Evolutionary conservation across 176 grass and related monocot genomes (phyloP), one percentile per base, ranked within the genome.

Genomic region (Musa beccarii): DNA sequence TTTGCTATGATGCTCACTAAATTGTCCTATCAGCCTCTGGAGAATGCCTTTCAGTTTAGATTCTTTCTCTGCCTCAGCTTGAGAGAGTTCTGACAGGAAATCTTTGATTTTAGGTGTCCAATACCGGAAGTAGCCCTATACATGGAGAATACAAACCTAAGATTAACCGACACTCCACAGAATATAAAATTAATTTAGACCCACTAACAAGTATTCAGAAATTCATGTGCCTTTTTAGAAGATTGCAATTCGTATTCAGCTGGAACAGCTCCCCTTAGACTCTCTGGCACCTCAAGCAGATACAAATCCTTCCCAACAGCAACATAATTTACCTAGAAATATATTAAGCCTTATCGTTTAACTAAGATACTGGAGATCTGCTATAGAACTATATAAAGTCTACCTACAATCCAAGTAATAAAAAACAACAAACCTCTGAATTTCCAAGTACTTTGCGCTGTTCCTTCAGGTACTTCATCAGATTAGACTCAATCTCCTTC

Each of bases 51-150:
- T 98, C 52, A 98, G 63, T 77, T 79, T 90, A 63, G 90, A 81
- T 79, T 98, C 94, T 85, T 90, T 98, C 78, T 98, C 94, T 51
- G 84, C 76, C 78, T 89, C 84, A 50, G 86, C 94, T 82, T 85
- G 89, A 26, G 90, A 93, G 83, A 91, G 90, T 83, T 87, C 84
- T 82, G 82, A 80, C 79, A 93, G 43, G 62, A 98, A 43, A 23
- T 91, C 82, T 76, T 89, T 98, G 67, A 98, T 80, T 85, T 93
- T 80, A n/a, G 90, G 90, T 14, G 94, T 98, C 94, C 94, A 89
- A 75, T 93, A 98, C 68, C 90, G 82, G 49, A 49, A 85, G 77
- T 87, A 91, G 70, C 90, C 94, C 94, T 98, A 74, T 64, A 54
- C 63, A 21, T 55, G 29, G 51, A 65, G 13, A 82, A 78, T 43